Evolutionary conservation across 1,284 basidiomycete genomes (phyloP).

Genomic region (Leccinum subrobustum): DNA sequence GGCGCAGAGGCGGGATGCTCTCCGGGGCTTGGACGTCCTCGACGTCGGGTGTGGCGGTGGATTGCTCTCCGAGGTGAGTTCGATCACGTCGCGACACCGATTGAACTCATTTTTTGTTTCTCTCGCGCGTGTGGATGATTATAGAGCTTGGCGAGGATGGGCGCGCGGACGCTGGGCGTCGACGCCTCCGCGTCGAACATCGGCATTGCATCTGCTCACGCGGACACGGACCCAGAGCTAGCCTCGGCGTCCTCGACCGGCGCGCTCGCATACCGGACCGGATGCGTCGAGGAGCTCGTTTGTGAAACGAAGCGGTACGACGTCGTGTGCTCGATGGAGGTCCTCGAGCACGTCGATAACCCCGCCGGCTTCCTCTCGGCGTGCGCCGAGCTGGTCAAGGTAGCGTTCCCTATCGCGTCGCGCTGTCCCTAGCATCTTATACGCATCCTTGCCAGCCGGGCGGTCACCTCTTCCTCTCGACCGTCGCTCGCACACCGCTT

Average conservation of each 20-base stretch:
- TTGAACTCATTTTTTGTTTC: slow-evolving; percentile 1
- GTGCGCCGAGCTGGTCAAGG: slow-evolving; percentile 84
- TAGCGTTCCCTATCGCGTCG: slow-evolving; percentile 35
- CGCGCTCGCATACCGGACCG: slow-evolving; percentile 67
- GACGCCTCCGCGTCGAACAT: slow-evolving; percentile 92
- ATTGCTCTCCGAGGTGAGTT: slow-evolving; percentile 80
- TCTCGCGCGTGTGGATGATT: not conserved
- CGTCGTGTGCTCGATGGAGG: slow-evolving; percentile 97
- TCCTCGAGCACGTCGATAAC: slow-evolving; percentile 95
- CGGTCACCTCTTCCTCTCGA: slow-evolving; percentile 93
- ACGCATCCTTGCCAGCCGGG: slow-evolving; percentile 80
- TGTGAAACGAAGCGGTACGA: slow-evolving; percentile 72
- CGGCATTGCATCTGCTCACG: slow-evolving; percentile 82
- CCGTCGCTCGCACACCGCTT: slow-evolving; percentile 93
- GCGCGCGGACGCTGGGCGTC: slow-evolving; percentile 83
- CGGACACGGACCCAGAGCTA: slow-evolving; percentile 71
- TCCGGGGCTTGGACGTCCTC: slow-evolving; percentile 68
- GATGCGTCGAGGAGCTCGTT: slow-evolving; percentile 75
- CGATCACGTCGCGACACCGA: not conserved
- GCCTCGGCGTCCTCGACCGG: slow-evolving; percentile 19
- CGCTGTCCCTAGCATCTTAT: not conserved
- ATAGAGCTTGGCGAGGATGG: slow-evolving; percentile 85
- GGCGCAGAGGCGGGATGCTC: slow-evolving; percentile 37
- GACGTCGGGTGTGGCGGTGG: slow-evolving; percentile 97
- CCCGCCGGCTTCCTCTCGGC: slow-evolving; percentile 82